These are phyloP conservation scores for Meyerozyma sp. DNA, from an alignment of 1,139 yeast species.

Conservation along the genomic window DNA sequence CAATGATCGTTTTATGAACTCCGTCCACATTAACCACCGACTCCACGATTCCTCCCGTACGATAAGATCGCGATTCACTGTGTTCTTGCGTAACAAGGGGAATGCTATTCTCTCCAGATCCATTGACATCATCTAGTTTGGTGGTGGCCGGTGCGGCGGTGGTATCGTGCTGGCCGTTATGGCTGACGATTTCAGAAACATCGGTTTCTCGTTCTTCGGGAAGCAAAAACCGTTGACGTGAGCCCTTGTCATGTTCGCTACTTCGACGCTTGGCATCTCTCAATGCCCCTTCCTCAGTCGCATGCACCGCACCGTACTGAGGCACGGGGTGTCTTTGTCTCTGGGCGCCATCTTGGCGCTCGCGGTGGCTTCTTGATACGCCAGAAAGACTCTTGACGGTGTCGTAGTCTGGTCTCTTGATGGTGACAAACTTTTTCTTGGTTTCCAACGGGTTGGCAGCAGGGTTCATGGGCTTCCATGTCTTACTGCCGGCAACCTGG, in stretches of 20 bases:
- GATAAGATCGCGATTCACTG: conserved; percentile 34
- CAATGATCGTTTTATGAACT: conserved; percentile 81
- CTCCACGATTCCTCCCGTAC: conserved; percentile 75
- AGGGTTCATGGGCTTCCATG: conserved; percentile 57
- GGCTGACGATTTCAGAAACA: conserved; percentile 18
- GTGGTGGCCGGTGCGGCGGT: background rate
- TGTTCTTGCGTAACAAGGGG: conserved; percentile 9
- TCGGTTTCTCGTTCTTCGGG: conserved; percentile 27
- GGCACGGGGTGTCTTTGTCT: background rate
- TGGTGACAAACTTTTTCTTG: conserved; percentile 62
- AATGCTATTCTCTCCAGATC: background rate
- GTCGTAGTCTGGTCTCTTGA: conserved; percentile 44
- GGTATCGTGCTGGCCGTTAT: conserved; percentile 1
- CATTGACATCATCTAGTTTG: background rate
- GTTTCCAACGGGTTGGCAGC: conserved; percentile 82
- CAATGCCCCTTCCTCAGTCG: conserved; percentile 49
- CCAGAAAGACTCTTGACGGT: background rate
- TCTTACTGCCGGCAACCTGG: conserved; percentile 13
- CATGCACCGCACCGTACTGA: conserved; percentile 38
- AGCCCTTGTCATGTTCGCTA: conserved; percentile 6
- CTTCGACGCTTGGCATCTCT: conserved; percentile 22
- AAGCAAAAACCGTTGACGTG: conserved; percentile 12
- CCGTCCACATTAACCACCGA: conserved; percentile 83
- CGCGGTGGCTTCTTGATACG: background rate
- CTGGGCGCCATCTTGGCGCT: conserved; percentile 4